phyloP scores from a whole-genome alignment of 1,284 basidiomycete genomes.

The Calocybe gambosa region DNA sequence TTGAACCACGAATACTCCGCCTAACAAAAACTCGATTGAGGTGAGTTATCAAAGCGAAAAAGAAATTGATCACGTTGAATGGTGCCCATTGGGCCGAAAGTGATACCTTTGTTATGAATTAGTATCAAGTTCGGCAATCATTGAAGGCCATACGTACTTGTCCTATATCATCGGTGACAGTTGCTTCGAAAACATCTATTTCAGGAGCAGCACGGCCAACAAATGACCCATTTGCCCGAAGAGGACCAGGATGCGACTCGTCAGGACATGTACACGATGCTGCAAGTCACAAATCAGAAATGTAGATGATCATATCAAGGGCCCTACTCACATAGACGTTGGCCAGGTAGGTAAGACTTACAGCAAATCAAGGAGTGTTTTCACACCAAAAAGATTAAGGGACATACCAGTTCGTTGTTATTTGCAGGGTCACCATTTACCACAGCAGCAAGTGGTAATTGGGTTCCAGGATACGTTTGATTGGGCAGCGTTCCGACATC shows the following conservation, averaged over 20 bases:
- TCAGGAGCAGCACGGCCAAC: constrained; percentile 80
- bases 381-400: constrained; percentile 1
- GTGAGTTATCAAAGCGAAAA: background rate
- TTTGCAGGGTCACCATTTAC: constrained; percentile 37
- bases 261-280: constrained; percentile 73
- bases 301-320: constrained; percentile 38
- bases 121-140: too few relatives aligned
- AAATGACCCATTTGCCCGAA: constrained; percentile 49
- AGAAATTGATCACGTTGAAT: constrained; percentile 28
- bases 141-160: constrained; percentile 24
- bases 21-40: constrained; percentile 16
- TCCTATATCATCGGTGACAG: constrained; percentile 29
- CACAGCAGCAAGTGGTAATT: constrained; percentile 40
- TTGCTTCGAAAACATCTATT: constrained; percentile 79
- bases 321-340: constrained; percentile 67
- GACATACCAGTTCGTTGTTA: constrained; percentile 32
- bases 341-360: constrained; percentile 75
- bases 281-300: constrained; percentile 6
- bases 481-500: constrained; percentile 83
- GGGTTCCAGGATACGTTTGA: constrained; percentile 57
- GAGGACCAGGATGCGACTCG: constrained; percentile 81
- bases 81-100: constrained; percentile 60
- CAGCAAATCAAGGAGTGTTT: background rate
- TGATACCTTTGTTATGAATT: constrained; percentile 36
- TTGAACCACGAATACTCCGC: constrained; percentile 42